Base-by-base conservation (phyloP, 306 rosid genomes). In the Begonia fuchsioides region DNA sequence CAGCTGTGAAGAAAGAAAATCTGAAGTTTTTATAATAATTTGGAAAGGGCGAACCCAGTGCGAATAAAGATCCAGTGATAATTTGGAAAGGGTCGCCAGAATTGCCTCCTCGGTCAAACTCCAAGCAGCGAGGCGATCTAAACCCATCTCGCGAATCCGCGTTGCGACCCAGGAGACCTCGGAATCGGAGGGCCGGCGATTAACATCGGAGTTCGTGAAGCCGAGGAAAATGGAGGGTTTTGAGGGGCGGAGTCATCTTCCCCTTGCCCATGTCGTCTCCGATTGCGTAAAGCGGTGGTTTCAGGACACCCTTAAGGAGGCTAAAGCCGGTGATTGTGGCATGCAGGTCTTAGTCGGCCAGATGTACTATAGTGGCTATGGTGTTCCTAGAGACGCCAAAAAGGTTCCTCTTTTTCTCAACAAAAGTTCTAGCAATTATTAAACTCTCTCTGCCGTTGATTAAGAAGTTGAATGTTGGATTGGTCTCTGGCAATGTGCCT, bases 281-380 rank as follows among this genome's bases (percentile, higher is more conserved):
- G 84, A 82, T 47, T 86, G 96, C 56, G 58, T 66, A 0, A 70
- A 62, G 60, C 94, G 96, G 51, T 82, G 96, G 96, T 82, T 87
- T 17, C 86, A 61, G 32, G 96, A 86, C 46, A 64, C 96, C 8
- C 94, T 82, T 46, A 74, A 75, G 70, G 92, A 79, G 72, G 94
- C 96, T 1, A 79, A 59, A 57, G 68, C 76, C 39, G 96, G 96
- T 0, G 92, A 82, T 43, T 41, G 16, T 39, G 35, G 68, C 26
- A 79, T 78, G 87, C 88, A 86, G 68, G 66, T 86, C 65, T 64
- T 86, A 52, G 85, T 78, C 20, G 87, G 75, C 2, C 88, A 87
- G 59, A 87, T 87, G 94, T 79, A 79, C 55, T 59, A 50, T 53
- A 68, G 71, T 51, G 96, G 94, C 56, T 82, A 87, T 62, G 96